phyloP scores from a whole-genome alignment of 192 early-diverging fungal genomes.

The Backusella parvicylindrica region DNA sequence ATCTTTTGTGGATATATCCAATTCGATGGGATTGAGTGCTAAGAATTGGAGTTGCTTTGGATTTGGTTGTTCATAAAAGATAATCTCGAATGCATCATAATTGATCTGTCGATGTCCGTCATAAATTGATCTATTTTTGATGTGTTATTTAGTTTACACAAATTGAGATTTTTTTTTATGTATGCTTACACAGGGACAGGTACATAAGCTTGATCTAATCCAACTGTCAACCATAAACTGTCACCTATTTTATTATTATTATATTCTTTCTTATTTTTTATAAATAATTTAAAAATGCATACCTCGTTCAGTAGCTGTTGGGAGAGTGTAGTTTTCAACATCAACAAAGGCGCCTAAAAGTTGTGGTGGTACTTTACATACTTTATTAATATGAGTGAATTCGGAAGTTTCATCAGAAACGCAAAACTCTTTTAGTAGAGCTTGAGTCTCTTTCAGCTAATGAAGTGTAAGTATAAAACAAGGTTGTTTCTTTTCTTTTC shows the following conservation, averaged over 20 bases:
- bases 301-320: not conserved
- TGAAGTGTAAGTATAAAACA: not conserved
- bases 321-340: not conserved
- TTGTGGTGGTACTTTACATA: slow-evolving; percentile 15
- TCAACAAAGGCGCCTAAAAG: slow-evolving; percentile 12
- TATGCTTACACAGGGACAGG: slow-evolving; percentile 16
- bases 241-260: not conserved
- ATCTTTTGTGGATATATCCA: slow-evolving; percentile 55
- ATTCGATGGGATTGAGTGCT: slow-evolving; percentile 59
- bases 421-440: slow-evolving; percentile 16
- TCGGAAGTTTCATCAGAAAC: not conserved
- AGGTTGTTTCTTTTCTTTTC: not conserved
- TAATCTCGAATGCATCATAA: slow-evolving; percentile 36
- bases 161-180: not conserved
- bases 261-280: not conserved
- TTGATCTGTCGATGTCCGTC: not conserved
- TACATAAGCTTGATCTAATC: slow-evolving; percentile 16
- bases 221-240: slow-evolving; percentile 14
- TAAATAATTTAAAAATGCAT: not conserved
- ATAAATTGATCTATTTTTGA: not conserved
- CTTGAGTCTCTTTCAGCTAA: slow-evolving; percentile 8
- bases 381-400: slow-evolving; percentile 13
- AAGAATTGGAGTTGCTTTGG: slow-evolving; percentile 60
- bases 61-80: slow-evolving; percentile 58
- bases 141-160: not conserved